These are phyloP conservation scores for Phytopythium litorale DNA, from an alignment of 352 stramenopile genomes.

Conservation along the genomic window DNA sequence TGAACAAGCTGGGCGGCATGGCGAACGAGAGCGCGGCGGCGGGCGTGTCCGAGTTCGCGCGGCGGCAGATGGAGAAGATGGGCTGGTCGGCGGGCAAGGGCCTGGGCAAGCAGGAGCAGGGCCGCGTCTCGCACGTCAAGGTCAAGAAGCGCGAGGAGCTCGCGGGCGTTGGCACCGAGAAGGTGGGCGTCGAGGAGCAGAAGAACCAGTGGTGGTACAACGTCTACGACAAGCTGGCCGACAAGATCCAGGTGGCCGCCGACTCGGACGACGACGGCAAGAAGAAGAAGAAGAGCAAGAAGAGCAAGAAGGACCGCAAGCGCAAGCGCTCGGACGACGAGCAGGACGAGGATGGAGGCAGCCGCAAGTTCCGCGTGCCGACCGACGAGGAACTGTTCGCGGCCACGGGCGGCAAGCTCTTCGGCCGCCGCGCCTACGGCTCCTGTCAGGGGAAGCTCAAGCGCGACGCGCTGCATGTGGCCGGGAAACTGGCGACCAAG, in stretches of 20 bases:
- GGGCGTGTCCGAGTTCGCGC: conserved; percentile 73
- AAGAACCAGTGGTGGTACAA: conserved; percentile 89
- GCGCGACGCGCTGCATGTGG: conserved; percentile 60
- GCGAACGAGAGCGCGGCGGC: conserved; percentile 70
- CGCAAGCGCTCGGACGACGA: conserved; percentile 17
- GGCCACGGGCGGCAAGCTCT: conserved; percentile 93
- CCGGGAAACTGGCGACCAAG: conserved; percentile 14
- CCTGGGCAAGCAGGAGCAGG: conserved; percentile 94
- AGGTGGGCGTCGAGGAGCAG: conserved; percentile 57
- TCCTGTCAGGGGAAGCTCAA: conserved; percentile 86
- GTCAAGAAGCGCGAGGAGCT: conserved; percentile 93
- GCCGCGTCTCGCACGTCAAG: conserved; percentile 91
- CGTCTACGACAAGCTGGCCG: conserved; percentile 82
- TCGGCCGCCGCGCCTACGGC: conserved; percentile 92
- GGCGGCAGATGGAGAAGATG: conserved; percentile 93
- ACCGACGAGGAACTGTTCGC: conserved; percentile 96
- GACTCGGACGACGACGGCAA: conserved; percentile 63
- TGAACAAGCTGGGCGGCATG: conserved; percentile 72
- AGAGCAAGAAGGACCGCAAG: conserved; percentile 39
- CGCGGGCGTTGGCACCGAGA: conserved; percentile 87
- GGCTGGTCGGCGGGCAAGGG: conserved; percentile 95
- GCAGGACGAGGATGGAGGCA: conserved; percentile 28
- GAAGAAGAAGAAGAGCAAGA: conserved; percentile 41
- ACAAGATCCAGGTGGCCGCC: conserved; percentile 82
- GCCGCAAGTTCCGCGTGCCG: conserved; percentile 64